Base-by-base conservation (phyloP, 2,329 filamentous ascomycete genomes). In the Penicillium sp. region DNA sequence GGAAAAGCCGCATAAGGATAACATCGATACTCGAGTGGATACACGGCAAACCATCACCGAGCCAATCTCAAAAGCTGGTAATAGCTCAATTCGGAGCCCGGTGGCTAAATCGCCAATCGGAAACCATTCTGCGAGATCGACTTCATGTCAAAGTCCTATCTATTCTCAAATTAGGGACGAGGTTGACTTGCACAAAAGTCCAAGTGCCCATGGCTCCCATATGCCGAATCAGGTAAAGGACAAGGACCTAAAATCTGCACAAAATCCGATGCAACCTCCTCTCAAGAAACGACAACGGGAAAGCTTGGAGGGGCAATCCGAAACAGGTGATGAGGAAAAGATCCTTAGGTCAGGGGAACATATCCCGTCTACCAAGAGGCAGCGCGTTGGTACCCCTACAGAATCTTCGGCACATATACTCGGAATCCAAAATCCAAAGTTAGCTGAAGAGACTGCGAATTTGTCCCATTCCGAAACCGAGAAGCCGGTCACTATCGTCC, bases 281-380 rank as follows among this genome's bases (percentile, higher is more conserved):
- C 19, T 25, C 11, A 52, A 45, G n/a, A 52, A 67, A 51, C 53
- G 64, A 42, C 42, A 44, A 6, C 62, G 54, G 31, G 53, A 50
- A 25, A 60, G 51, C 25, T 21, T 26, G 26, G 57, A 53, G 14
- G n/a, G n/a, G 10, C 19, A 43, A 4, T 49, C 48, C 13, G 26
- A 54, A 13, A 6, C 19, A 7, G 13, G 2, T 9, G 31, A 57
- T 44, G 42, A 44, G 3, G 13, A 42, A 11, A 14, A 16, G 13
- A 4, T 13, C 21, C 14, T 44, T 7, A 19, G n/a, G 9, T 16
- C 16, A 3, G 42, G 21, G 4, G 9, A 11, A 7, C 21, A 39
- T 5, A 25, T n/a, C 3, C 54, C 59, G 25, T 55, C 50, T n/a
- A 57, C 37, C 4, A 67, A 67, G 49, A 58, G 54, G 42, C 65